Conservation (phyloP, 768 basidiomycete species). For the Xerocomellus amylosporus region DNA sequence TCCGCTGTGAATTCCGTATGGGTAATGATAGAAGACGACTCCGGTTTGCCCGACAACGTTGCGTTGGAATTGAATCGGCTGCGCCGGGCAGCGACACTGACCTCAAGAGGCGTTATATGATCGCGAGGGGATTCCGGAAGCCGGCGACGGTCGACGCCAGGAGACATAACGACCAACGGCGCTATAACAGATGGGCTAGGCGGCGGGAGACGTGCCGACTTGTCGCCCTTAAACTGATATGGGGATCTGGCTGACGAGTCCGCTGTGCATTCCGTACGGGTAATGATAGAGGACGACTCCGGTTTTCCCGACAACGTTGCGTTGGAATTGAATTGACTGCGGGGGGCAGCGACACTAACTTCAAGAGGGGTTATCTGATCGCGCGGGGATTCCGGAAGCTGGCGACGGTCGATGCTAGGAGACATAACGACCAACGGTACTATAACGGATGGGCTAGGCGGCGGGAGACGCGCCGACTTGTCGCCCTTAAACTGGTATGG, state of each 20-base stretch:
- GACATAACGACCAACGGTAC: conserved; percentile 4
- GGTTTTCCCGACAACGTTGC: neutral
- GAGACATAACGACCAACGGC: conserved; percentile 4
- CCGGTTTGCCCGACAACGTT: neutral
- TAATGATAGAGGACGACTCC: neutral
- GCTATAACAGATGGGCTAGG: neutral
- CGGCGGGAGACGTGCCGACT: neutral
- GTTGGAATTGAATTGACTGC: neutral
- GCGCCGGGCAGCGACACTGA: neutral
- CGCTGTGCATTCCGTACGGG: neutral
- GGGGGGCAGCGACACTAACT: neutral
- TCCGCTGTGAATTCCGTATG: too few species aligned
- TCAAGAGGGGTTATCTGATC: neutral
- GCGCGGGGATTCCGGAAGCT: neutral
- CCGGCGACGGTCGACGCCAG: neutral
- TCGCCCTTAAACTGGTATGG: neutral
- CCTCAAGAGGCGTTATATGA: neutral
- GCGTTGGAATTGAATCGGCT: neutral
- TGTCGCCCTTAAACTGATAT: neutral
- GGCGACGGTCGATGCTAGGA: neutral
- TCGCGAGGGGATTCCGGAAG: neutral
- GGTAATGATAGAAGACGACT: too few species aligned
- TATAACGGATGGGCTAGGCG: neutral
- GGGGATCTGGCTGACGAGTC: neutral
- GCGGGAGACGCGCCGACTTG: neutral